Evolutionary conservation across 495 filamentous ascomycete genomes (phyloP).

Genomic region (Patellaria atrata): DNA sequence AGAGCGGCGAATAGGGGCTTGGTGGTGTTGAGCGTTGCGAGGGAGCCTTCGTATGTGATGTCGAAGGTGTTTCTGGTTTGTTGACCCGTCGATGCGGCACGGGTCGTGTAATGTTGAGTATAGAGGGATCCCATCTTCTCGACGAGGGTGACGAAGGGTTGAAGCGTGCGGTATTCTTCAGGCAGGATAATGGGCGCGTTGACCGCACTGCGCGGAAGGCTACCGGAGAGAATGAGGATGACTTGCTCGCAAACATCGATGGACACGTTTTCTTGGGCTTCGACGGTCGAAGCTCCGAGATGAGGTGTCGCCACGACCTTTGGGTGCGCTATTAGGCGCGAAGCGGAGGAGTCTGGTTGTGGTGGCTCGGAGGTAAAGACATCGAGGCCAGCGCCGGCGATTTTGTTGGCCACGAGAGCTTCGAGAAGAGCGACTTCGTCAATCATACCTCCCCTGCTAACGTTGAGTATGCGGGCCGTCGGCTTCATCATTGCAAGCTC

Average conservation of each 20-base stretch:
- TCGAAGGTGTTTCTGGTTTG: conserved; percentile 45
- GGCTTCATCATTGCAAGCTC: conserved; percentile 56
- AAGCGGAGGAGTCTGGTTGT: conserved; percentile 34
- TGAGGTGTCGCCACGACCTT: conserved; percentile 57
- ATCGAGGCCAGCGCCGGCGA: conserved; percentile 60
- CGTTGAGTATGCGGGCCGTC: conserved; percentile 51
- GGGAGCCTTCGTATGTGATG: conserved; percentile 51
- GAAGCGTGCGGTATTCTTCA: conserved; percentile 53
- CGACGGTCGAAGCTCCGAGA: conserved; percentile 57
- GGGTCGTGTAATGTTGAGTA: conserved; percentile 49
- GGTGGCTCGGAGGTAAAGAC: conserved; percentile 63
- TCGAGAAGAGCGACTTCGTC: conserved; percentile 54
- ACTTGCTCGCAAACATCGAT: conserved; percentile 63
- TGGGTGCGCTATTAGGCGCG: conserved; percentile 42
- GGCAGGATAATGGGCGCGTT: conserved; percentile 61
- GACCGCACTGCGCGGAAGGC: conserved; percentile 52
- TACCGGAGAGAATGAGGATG: conserved; percentile 47
- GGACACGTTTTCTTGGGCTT: conserved; percentile 63
- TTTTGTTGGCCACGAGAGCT: conserved; percentile 49
- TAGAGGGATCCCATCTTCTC: conserved; percentile 58
- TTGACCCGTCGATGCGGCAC: conserved; percentile 8
- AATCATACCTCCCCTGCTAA: conserved; percentile 59
- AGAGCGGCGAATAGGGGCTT: conserved; percentile 55
- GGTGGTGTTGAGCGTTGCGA: conserved; percentile 47
- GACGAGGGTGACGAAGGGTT: conserved; percentile 52